Conservation (phyloP, 1,284 basidiomycete species). For the Cryptococcus sp. region DNA sequence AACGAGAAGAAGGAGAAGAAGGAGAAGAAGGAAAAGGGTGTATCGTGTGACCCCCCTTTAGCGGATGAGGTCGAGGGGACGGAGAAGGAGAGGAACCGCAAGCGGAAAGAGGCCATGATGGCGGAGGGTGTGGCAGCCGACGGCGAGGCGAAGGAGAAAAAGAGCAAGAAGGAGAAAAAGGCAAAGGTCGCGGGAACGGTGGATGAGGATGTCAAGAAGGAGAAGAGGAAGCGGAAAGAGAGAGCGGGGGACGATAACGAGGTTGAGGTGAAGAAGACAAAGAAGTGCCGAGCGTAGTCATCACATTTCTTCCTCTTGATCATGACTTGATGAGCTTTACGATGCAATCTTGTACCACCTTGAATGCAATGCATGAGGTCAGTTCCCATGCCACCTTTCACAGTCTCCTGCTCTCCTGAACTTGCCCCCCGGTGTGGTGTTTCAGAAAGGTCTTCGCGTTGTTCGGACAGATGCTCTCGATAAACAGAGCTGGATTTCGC, state of each 20-base stretch:
- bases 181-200: background rate
- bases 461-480: too few species aligned
- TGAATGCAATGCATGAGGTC: background rate
- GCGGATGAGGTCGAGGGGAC: slow-evolving; percentile 5
- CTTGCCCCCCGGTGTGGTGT: too few species aligned
- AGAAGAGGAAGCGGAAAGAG: slow-evolving; percentile 18
- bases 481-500: too few species aligned
- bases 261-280: background rate
- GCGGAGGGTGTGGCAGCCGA: background rate
- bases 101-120: background rate
- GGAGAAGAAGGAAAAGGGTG: slow-evolving; percentile 5
- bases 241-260: background rate
- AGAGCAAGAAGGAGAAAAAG: slow-evolving; percentile 9
- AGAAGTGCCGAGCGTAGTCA: background rate
- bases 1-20: slow-evolving; percentile 12
- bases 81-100: background rate
- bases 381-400: too few species aligned
- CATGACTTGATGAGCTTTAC: too few species aligned
- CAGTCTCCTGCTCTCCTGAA: too few species aligned
- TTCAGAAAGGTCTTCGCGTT: too few species aligned
- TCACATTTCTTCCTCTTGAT: background rate
- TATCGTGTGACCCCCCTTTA: background rate
- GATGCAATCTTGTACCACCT: too few species aligned
- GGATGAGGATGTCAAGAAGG: background rate
- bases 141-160: slow-evolving; percentile 11